Evolutionary conservation across 1,284 basidiomycete species (phyloP).

Genomic region (Trichosporon asahii): DNA sequence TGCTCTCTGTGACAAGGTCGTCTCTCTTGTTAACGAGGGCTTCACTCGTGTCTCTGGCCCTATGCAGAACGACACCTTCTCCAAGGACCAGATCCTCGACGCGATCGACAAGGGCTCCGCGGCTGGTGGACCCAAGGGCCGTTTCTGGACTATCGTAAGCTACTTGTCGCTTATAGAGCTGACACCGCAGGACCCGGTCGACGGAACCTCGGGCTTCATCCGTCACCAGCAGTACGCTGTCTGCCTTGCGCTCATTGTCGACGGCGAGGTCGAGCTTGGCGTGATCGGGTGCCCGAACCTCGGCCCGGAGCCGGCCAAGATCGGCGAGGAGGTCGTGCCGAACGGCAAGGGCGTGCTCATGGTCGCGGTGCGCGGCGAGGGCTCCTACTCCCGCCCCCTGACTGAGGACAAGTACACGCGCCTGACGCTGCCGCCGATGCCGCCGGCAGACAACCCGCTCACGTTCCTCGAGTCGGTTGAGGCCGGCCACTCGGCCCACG

Average conservation of each 20-base stretch:
- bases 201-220: slow-evolving; percentile 65
- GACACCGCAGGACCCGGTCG: slow-evolving; percentile 41
- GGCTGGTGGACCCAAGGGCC: slow-evolving; percentile 68
- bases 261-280: slow-evolving; percentile 78
- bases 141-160: slow-evolving; percentile 62
- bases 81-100: slow-evolving; percentile 58
- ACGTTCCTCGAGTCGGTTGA: slow-evolving; percentile 87
- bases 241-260: slow-evolving; percentile 84
- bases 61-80: slow-evolving; percentile 7
- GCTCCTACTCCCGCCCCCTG: slow-evolving; percentile 57
- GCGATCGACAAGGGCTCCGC: slow-evolving; percentile 83
- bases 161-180: slow-evolving; percentile 3
- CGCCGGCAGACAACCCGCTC: slow-evolving; percentile 48
- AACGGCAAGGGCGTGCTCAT: slow-evolving; percentile 71
- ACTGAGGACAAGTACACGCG: slow-evolving; percentile 38
- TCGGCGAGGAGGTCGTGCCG: slow-evolving; percentile 56
- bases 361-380: slow-evolving; percentile 75
- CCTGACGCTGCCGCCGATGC: slow-evolving; percentile 39
- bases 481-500: slow-evolving; percentile 83
- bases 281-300: slow-evolving; percentile 96
- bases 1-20: slow-evolving; percentile 66
- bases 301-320: slow-evolving; percentile 60
- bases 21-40: slow-evolving; percentile 78
- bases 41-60: slow-evolving; percentile 59
- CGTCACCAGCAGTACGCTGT: slow-evolving; percentile 96